Evolutionary conservation across 257 asterid genomes (phyloP).

Genomic region (Rhazya stricta): DNA sequence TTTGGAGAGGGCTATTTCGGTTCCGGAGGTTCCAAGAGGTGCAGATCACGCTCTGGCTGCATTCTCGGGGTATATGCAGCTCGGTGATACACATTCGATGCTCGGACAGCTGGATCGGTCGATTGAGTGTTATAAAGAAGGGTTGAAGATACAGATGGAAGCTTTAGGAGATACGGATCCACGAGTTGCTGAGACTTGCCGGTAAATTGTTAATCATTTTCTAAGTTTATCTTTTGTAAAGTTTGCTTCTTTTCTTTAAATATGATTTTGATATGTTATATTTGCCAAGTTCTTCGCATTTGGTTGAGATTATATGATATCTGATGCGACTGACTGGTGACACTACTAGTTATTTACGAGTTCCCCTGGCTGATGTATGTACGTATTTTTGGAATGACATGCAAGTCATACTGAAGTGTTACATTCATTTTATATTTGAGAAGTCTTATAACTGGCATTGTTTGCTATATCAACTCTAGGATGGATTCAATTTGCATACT

Average conservation of each 20-base stretch:
- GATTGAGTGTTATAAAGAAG: slow-evolving; percentile 71
- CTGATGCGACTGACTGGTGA: background rate
- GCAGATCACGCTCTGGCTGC: slow-evolving; percentile 97
- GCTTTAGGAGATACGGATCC: slow-evolving; percentile 93
- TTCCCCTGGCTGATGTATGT: background rate
- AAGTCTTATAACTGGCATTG: background rate
- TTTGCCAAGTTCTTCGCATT: background rate
- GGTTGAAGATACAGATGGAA: slow-evolving; percentile 89
- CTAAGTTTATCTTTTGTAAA: background rate
- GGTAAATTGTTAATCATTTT: slow-evolving; percentile 33
- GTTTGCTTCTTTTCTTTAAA: background rate
- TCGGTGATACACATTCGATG: slow-evolving; percentile 96
- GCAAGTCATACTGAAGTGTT: background rate
- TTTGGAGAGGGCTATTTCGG: slow-evolving; percentile 78
- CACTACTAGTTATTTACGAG: background rate
- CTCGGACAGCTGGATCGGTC: slow-evolving; percentile 96
- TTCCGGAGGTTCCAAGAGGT: slow-evolving; percentile 76
- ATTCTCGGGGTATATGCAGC: slow-evolving; percentile 90
- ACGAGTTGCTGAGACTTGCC: slow-evolving; percentile 91
- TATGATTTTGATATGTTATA: background rate
- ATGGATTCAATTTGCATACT: background rate
- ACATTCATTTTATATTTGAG: background rate
- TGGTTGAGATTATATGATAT: background rate
- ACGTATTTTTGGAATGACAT: no score
- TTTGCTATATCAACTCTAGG: background rate